These are phyloP conservation scores for Penicillium herquei DNA, from an alignment of 495 filamentous ascomycete species.

Conservation along the genomic window DNA sequence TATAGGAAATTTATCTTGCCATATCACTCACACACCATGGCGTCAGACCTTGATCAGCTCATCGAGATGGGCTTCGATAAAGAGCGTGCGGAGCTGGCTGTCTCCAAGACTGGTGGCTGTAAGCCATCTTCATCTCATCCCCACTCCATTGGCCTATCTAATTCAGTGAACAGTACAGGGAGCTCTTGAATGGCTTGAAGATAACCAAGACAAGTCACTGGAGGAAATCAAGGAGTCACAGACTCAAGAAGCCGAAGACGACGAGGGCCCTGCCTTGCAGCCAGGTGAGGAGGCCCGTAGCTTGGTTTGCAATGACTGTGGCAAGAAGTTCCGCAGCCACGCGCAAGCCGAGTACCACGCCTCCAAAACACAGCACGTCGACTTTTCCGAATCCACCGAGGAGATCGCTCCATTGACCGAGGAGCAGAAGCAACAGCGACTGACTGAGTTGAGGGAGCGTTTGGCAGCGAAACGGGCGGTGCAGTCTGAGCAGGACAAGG, in stretches of 20 bases:
- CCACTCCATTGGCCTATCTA: constrained; percentile 5
- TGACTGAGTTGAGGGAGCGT: constrained; percentile 71
- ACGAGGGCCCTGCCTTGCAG: constrained; percentile 55
- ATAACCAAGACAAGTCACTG: constrained; percentile 77
- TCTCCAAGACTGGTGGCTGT: constrained; percentile 75
- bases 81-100: constrained; percentile 73
- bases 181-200: constrained; percentile 91
- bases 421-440: constrained; percentile 79
- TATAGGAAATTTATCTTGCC: background rate
- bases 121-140: constrained; percentile 32
- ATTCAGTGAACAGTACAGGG: constrained; percentile 64
- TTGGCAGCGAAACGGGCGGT: constrained; percentile 69
- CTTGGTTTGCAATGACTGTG: constrained; percentile 86
- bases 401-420: constrained; percentile 87
- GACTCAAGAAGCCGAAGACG: constrained; percentile 43
- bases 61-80: constrained; percentile 94
- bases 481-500: constrained; percentile 72
- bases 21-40: constrained; percentile 46
- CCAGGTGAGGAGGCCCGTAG: constrained; percentile 62
- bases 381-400: constrained; percentile 91
- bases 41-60: constrained; percentile 74
- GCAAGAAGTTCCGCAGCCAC: constrained; percentile 80
- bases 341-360: constrained; percentile 88
- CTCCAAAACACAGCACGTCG: constrained; percentile 79
- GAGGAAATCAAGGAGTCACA: constrained; percentile 66